These are phyloP conservation scores for Phytophthora pini DNA, from an alignment of 352 stramenopile species.

Conservation along the genomic window DNA sequence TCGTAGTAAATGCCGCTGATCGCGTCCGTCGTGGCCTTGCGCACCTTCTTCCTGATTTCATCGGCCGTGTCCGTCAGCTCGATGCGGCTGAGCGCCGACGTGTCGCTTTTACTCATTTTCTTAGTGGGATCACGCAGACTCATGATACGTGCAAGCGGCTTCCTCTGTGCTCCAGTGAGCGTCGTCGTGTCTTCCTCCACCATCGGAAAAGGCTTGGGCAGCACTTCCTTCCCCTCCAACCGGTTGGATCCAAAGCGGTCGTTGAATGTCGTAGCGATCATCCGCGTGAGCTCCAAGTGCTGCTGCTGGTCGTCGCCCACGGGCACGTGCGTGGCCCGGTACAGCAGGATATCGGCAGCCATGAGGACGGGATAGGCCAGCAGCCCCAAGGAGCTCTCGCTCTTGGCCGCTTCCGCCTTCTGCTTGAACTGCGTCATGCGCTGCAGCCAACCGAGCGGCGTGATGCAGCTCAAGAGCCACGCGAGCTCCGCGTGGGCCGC, in stretches of 20 bases:
- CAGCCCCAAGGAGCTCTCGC: conserved; percentile 90
- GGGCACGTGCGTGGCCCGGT: conserved; percentile 96
- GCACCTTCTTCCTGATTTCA: conserved; percentile 87
- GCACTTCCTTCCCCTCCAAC: conserved; percentile 37
- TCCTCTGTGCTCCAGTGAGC: conserved; percentile 15
- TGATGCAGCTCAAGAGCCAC: conserved; percentile 98
- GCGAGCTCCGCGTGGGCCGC: conserved; percentile 94
- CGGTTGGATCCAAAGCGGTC: conserved; percentile 86
- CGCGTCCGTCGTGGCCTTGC: conserved; percentile 90
- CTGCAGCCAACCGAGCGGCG: conserved; percentile 97
- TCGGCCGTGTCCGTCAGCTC: conserved; percentile 90
- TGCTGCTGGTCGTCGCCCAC: conserved; percentile 99
- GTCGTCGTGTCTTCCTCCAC: conserved; percentile 46
- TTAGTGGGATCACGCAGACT: conserved; percentile 95
- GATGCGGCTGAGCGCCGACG: conserved; percentile 92
- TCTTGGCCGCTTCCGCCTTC: conserved; percentile 90
- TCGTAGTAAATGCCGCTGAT: conserved; percentile 84
- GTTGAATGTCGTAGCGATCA: conserved; percentile 97
- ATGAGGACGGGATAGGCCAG: conserved; percentile 99
- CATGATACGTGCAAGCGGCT: conserved; percentile 95
- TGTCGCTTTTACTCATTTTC: conserved; percentile 99
- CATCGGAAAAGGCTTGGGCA: conserved; percentile 65
- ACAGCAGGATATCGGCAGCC: conserved; percentile 99
- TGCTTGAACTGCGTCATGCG: conserved; percentile 99
- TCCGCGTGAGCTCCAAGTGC: conserved; percentile 98